Conservation (phyloP, 202 grass and related monocot species). For the Alloteropsis angusta region DNA sequence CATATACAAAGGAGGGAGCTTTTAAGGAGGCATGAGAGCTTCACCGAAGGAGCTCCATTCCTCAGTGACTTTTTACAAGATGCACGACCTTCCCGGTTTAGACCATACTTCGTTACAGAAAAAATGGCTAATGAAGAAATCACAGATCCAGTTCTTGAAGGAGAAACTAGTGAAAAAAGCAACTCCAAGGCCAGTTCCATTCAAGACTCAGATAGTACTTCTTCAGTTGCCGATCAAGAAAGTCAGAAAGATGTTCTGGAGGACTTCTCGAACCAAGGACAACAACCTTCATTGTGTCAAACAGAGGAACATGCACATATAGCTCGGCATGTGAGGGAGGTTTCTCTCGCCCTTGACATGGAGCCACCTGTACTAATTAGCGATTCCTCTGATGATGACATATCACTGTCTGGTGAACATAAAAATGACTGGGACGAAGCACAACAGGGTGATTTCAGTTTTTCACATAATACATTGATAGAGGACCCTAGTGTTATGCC, state of each 20-base stretch:
- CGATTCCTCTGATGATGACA: conserved; percentile 51
- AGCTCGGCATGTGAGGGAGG: conserved; percentile 18
- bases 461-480: background rate
- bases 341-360: conserved; percentile 18
- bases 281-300: background rate
- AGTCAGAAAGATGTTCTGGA: conserved; percentile 32
- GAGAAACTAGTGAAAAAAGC: conserved; percentile 51
- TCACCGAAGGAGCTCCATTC: conserved; percentile 55
- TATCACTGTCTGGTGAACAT: conserved; percentile 29
- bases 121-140: conserved; percentile 30
- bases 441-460: conserved; percentile 14
- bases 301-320: background rate
- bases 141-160: conserved; percentile 17
- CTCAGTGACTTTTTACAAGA: conserved; percentile 53
- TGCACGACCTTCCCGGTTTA: conserved; percentile 38
- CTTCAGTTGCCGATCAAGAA: conserved; percentile 43
- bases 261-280: conserved; percentile 23
- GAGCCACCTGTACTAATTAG: conserved; percentile 36
- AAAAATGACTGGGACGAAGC: conserved; percentile 36
- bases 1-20: conserved; percentile 34
- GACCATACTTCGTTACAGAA: conserved; percentile 63
- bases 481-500: conserved; percentile 18
- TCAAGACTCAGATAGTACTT: conserved; percentile 34
- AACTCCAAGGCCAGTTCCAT: conserved; percentile 27
- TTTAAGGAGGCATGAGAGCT: conserved; percentile 84